Evolutionary conservation across 495 filamentous ascomycete species (phyloP), one percentile per base, ranked within the genome.

Genomic region (Articulospora tetracladia): DNA sequence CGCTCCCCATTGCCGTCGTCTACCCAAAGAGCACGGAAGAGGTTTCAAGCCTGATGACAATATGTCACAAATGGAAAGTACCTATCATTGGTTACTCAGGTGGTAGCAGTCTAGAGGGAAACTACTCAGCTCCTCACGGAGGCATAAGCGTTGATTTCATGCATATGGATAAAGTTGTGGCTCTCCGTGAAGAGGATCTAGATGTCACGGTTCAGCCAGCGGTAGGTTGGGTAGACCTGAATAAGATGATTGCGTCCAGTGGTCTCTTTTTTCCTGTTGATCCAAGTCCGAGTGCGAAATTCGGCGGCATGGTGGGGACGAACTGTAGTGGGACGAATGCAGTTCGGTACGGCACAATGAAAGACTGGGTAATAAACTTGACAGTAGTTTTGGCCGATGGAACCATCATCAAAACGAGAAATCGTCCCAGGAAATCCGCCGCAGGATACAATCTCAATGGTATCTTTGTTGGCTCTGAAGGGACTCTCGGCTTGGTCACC

Each of bases 141-240:
- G 92, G 92, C 17, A 80, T 97, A 71, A 92, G 86, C 58, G 87
- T 97, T 39, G 92, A 97, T 66, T 96, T 97, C 68, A 81, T 82
- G 15, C 80, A 76, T 60, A 97, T 97, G 93, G 84, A 94, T 67
- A 80, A 86, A 61, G 86, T 96, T 26, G 48, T 96, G 26, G 78
- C 83, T 41, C 77, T 96, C 52, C 87, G 94, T 69, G 85, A 88
- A 56, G 86, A 88, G 4, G 92, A 97, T 70, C 86, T 96, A 86
- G 93, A 97, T 66, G 76, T 96, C 57, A 86, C 93, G 10, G 92
- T 96, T 11, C 93, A 96, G 66, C 93, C 92, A 4, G 85, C 86
- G 10, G 88, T 96, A 30, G 83, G 86, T 12, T 96, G 91, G 91
- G 89, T 93, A 82, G 81, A 87, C 48, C 73, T 97, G 48, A 96